A percentile compares a stretch with the other conserved stretches of the same genome.
phyloP scores from a whole-genome alignment of 1,139 yeast genomes.

The Oligophagozyma castellii region DNA sequence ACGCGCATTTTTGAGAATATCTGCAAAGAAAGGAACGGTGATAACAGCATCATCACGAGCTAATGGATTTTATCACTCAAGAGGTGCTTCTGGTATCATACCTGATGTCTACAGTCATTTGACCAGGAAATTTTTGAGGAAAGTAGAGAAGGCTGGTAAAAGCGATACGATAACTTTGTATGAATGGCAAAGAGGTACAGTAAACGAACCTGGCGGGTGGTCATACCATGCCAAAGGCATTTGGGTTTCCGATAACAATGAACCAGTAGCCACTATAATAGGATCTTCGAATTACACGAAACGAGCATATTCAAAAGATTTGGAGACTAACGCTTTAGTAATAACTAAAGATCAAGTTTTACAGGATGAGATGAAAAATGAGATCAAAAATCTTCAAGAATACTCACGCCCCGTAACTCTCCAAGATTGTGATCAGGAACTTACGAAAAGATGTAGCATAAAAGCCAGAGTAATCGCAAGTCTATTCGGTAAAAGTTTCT shows the following conservation, averaged over 20 bases:
- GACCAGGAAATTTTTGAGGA: conserved; percentile 54
- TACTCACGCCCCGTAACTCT: conserved; percentile 39
- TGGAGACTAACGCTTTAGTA: conserved; percentile 75
- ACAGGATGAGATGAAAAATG: conserved; percentile 43
- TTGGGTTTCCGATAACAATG: conserved; percentile 41
- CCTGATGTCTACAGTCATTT: conserved; percentile 82
- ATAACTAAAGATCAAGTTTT: conserved; percentile 55
- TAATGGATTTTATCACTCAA: conserved; percentile 78
- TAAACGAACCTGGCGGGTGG: conserved; percentile 80
- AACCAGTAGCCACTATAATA: conserved; percentile 64
- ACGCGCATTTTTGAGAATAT: conserved; percentile 42
- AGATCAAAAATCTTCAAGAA: conserved; percentile 45
- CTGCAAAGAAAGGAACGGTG: conserved; percentile 47
- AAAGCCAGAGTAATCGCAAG: conserved; percentile 55
- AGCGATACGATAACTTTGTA: conserved; percentile 38
- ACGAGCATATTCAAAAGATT: conserved; percentile 75
- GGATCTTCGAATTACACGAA: conserved; percentile 93
- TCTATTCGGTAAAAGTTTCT: conserved; percentile 52
- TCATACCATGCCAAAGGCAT: conserved; percentile 98
- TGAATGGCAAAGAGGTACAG: conserved; percentile 85
- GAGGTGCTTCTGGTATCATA: conserved; percentile 67
- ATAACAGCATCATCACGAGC: conserved; percentile 90
- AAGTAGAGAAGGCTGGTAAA: conserved; percentile 34
- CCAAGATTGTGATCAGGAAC: conserved; percentile 45
- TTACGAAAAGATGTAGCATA: conserved; percentile 43